Evolutionary conservation across 805 yeast species (phyloP).

Genomic region (Candida verbasci): DNA sequence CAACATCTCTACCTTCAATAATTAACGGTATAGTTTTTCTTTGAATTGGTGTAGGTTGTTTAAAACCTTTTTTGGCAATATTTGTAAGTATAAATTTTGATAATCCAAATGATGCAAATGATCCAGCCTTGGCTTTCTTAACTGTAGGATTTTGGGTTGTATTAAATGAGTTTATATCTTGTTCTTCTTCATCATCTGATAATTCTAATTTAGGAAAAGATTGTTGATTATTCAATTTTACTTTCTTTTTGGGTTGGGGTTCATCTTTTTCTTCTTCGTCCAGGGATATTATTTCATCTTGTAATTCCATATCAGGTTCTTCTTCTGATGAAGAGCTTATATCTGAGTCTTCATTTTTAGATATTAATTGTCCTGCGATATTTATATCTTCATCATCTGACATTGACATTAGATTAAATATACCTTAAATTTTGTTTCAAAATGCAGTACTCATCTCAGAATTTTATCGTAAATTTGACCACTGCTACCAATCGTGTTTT

Average conservation of each 20-base stretch:
- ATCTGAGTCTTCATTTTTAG: conserved; percentile 37
- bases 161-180: conserved; percentile 31
- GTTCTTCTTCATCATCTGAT: conserved; percentile 38
- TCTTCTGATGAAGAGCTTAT: conserved; percentile 16
- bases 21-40: conserved; percentile 91
- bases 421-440: too few species aligned
- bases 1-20: conserved; percentile 85
- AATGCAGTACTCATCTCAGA: too few species aligned
- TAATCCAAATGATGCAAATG: conserved; percentile 87
- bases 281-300: conserved; percentile 47
- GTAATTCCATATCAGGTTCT: conserved; percentile 29
- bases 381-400: conserved; percentile 53
- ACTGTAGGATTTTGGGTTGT: conserved; percentile 35
- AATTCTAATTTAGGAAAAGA: conserved; percentile 50
- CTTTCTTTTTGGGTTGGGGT: conserved; percentile 23
- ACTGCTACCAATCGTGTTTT: too few species aligned
- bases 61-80: conserved; percentile 79
- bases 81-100: conserved; percentile 67
- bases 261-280: conserved; percentile 38
- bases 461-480: too few species aligned
- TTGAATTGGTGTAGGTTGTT: conserved; percentile 97
- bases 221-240: conserved; percentile 8
- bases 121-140: conserved; percentile 67
- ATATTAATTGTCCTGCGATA: conserved; percentile 58
- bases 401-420: conserved; percentile 11